Percentiles rank a stretch among this genome's conserved stretches.
Conservation (phyloP, 768 basidiomycete species). For the Rhizopogon vesiculosus region DNA sequence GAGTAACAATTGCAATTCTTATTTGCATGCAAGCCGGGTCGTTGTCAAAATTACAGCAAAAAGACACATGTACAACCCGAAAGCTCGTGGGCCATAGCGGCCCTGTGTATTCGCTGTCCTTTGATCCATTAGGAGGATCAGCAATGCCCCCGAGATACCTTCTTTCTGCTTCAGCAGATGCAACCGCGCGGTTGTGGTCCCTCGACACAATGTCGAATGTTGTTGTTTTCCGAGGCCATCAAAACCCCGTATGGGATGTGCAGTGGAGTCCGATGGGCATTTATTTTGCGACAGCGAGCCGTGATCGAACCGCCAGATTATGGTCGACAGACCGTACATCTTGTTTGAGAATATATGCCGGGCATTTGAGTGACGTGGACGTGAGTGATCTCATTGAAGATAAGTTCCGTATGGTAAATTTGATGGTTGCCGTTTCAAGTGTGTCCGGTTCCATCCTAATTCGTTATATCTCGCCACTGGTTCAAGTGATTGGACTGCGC, state of each 20-base stretch:
- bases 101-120: slow-evolving; percentile 91
- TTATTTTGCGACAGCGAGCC: slow-evolving; percentile 95
- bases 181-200: slow-evolving; percentile 90
- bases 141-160: slow-evolving; percentile 82
- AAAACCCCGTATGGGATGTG: slow-evolving; percentile 98
- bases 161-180: slow-evolving; percentile 89
- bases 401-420: not conserved
- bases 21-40: slow-evolving; percentile 43
- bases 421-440: slow-evolving; percentile 41
- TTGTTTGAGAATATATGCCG: slow-evolving; percentile 88
- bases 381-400: slow-evolving; percentile 45
- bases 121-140: slow-evolving; percentile 89
- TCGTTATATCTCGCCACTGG: slow-evolving; percentile 96
- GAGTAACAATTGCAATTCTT: not conserved
- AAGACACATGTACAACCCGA: slow-evolving; percentile 75
- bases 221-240: slow-evolving; percentile 92
- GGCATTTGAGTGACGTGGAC: slow-evolving; percentile 95
- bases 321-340: slow-evolving; percentile 93
- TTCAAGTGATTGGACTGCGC: slow-evolving; percentile 93
- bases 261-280: slow-evolving; percentile 98
- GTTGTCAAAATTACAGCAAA: slow-evolving; percentile 63
- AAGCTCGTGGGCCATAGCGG: slow-evolving; percentile 97
- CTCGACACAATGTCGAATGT: slow-evolving; percentile 92
- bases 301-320: slow-evolving; percentile 90
- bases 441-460: slow-evolving; percentile 95